Evolutionary conservation across 345 rosid species (phyloP), one percentile per base, ranked within the genome.

Genomic region (Hibiscus tridactylites): DNA sequence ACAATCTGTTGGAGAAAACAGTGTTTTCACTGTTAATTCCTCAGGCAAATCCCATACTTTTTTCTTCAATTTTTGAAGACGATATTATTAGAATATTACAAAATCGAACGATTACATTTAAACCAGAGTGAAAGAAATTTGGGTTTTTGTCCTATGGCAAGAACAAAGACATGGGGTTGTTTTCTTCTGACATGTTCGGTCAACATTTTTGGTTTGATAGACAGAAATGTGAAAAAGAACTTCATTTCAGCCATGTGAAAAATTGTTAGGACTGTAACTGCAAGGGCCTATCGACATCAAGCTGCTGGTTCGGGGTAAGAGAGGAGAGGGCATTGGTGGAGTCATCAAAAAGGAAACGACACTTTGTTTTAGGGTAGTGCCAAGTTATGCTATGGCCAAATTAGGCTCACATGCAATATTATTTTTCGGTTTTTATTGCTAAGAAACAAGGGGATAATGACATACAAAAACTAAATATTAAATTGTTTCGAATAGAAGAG

Each of bases 401-500:
- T 9, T 50, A 52, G 60, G 71, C n/a, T 68, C 71, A 68, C 71
- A 68, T 68, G 71, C 71, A 31, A 16, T 59, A 29, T 9, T 26
- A 28, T 67, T 67, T 31, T 31, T 28, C 26, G 2, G 35, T 10
- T 50, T 28, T 8, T 9, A 68, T 50, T 47, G 71, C 46, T 16
- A 50, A 9, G 28, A 47, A 66, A 68, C 71, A 68, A 28, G 16
- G 9, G 26, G 2, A 67, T 26, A 4, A 50, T 50, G 17, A 29
- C 56, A 65, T 50, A 19, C 57, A 47, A n/a, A 28, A 49, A 1
- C 19, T 16, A 24, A 67, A 67, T 46, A 67, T 47, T 47, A 13
- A 19, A 65, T 19, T 9, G 2, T 42, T 42, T 28, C 31, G 31
- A 28, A 28, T 28, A 3, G 3, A 28, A 28, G 31, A 28, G 29